phyloP scores from a whole-genome alignment of 768 basidiomycete genomes.

The Gymnopilus dilepis region DNA sequence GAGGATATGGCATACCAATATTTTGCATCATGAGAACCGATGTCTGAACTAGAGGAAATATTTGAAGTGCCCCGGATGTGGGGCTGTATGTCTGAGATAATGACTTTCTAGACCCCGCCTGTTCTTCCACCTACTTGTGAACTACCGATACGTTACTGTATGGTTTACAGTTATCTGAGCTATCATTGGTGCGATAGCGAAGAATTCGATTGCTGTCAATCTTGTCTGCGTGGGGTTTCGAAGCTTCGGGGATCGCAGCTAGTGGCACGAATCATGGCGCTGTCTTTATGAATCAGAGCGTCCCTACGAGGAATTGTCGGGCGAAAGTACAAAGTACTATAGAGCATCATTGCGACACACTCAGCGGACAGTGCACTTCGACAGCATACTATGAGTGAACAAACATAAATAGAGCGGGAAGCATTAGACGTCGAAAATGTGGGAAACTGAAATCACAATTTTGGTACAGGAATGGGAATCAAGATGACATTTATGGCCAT shows the following conservation, averaged over 20 bases:
- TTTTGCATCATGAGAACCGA: neutral
- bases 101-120: no score
- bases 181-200: constrained; percentile 5
- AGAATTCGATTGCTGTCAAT: constrained; percentile 7
- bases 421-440: neutral
- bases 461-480: constrained; percentile 32
- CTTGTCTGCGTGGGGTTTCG: neutral
- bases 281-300: no score
- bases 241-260: neutral
- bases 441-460: constrained; percentile 15
- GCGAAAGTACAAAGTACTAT: neutral
- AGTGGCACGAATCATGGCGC: neutral
- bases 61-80: neutral
- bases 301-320: neutral
- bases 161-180: neutral
- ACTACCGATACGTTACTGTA: neutral
- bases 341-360: neutral
- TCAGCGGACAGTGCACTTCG: neutral
- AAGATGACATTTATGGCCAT: constrained; percentile 36
- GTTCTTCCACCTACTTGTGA: neutral
- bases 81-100: neutral
- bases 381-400: neutral
- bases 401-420: neutral
- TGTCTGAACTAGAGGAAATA: neutral
- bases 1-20: neutral